phyloP scores from a whole-genome alignment of 2,329 filamentous ascomycete genomes.

The Teratosphaeria zuluensis region DNA sequence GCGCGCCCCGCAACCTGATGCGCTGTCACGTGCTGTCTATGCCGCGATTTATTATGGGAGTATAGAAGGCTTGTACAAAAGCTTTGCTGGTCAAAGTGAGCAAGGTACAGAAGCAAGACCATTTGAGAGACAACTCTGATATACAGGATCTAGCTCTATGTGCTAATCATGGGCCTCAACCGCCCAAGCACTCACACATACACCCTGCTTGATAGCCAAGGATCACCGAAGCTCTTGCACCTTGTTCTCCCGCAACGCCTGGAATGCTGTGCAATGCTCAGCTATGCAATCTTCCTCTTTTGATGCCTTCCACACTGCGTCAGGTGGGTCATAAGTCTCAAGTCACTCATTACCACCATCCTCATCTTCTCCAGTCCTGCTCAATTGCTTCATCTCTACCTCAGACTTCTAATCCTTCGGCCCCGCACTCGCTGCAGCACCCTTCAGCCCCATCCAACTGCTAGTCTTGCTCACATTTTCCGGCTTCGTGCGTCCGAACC shows the following conservation, averaged over 20 bases:
- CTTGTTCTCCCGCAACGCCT: not conserved
- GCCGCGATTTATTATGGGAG: too few species aligned
- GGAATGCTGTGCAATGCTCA: conserved; percentile 1
- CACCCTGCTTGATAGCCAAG: not conserved
- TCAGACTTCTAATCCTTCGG: not conserved
- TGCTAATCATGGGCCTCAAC: not conserved
- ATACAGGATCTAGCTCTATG: not conserved
- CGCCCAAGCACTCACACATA: not conserved
- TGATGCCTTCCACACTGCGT: not conserved
- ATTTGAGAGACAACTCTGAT: not conserved
- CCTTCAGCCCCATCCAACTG: not conserved
- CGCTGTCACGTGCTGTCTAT: not conserved
- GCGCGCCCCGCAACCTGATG: not conserved
- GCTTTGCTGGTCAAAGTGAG: too few species aligned
- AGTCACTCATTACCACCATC: not conserved
- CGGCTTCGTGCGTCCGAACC: conserved; percentile 55
- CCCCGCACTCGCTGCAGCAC: not conserved
- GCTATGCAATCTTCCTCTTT: not conserved
- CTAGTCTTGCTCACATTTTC: not conserved
- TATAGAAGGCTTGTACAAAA: too few species aligned
- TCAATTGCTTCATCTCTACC: not conserved
- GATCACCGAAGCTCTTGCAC: not conserved
- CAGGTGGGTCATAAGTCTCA: not conserved
- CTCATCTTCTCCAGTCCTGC: not conserved
- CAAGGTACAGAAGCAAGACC: not conserved